Base-by-base conservation (phyloP, 371 early-diverging fungal species). In the Mortierella sp. region DNA sequence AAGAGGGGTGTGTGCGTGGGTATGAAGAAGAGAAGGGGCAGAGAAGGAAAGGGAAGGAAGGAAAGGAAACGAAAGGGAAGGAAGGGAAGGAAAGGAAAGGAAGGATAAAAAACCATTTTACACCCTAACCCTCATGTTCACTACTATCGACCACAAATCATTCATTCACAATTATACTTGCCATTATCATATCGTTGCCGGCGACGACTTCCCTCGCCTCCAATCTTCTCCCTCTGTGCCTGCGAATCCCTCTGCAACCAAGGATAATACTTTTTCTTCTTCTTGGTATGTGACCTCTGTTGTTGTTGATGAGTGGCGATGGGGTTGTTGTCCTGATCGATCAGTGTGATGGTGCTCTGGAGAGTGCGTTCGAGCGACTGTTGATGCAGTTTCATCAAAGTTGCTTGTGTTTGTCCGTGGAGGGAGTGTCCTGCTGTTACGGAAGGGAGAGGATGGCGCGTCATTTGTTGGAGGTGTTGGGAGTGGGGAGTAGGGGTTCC, bases 131-230 rank as follows among this genome's bases (percentile, higher is more conserved):
- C 34, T 5, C 28, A 24, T 42, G 42, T 14, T 4, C 63, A 58
- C 3, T 34, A 31, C 63, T 8, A 28, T 6, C 54, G 24, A 19
- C 16, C 54, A 3, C 54, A 48, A 1, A 8, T 8, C 50, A 48
- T 24, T 0, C 4, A 73, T 9, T 14, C 45, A 13, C 14, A 58
- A 26, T 28, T 28, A 26, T 60, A 86, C 87, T 87, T 87, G 87
- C 87, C 87, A 80, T 87, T 87, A 74, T 87, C 87, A 57, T 87
- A 79, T 54, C 87, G 83, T 68, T 82, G 83, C 16, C 87, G 80
- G 28, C 87, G 83, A 63, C 80, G 75, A 45, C 83, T 83, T 26
- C 87, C 87, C 45, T 77, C 79, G 9, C 70, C 74, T 11, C 87
- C 87, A 70, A 87, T 87, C 75, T 83, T 82, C 19, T 87, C 74